Evolutionary conservation across 306 rosid species (phyloP), one percentile per base, ranked within the genome.

Genomic region (Carpinus viminea): DNA sequence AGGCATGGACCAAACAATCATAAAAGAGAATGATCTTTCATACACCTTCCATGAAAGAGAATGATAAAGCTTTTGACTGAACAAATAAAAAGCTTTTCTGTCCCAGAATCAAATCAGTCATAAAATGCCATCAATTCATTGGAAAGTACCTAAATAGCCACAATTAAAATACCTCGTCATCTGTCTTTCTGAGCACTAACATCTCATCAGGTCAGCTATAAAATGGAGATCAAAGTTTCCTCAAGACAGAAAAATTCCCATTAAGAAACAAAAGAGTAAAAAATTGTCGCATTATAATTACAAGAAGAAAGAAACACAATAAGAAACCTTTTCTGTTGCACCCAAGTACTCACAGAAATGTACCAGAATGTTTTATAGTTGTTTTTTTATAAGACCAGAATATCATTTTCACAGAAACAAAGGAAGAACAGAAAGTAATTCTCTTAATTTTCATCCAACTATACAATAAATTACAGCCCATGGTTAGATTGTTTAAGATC

Each of bases 371-470:
- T 4, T 8, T 31, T 31, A 31, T 31, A 2, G 3, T 31, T 31
- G 34, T 2, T 31, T 31, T 31, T 31, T 31, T 31, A 31, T 31
- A 31, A 31, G 34, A 6, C 1, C 20, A 13, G 18, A 31, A 31
- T 34, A 62, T 43, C 20, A 36, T 41, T 11, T 38, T 66, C 71
- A 38, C 10, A 65, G 5, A 10, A 38, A 65, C 12, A 38, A 38
- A 38, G 34, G 36, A 26, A 28, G 21, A 66, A 38, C 50, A 3
- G 51, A 38, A 66, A 46, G 47, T 18, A 12, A 66, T 66, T 18
- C 24, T 66, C 72, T 38, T 66, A 24, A 18, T 50, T 66, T 66
- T 66, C 72, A 66, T 38, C 72, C 10, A 66, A 66, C 34, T 18
- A 41, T 38, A 18, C 26, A 17, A 36, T 34, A 15, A 3, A 64